Percentiles rank a stretch among this genome's conserved stretches.
Conservation (phyloP, 2,329 filamentous ascomycete species). For the Trichoderma cornu-damae region DNA sequence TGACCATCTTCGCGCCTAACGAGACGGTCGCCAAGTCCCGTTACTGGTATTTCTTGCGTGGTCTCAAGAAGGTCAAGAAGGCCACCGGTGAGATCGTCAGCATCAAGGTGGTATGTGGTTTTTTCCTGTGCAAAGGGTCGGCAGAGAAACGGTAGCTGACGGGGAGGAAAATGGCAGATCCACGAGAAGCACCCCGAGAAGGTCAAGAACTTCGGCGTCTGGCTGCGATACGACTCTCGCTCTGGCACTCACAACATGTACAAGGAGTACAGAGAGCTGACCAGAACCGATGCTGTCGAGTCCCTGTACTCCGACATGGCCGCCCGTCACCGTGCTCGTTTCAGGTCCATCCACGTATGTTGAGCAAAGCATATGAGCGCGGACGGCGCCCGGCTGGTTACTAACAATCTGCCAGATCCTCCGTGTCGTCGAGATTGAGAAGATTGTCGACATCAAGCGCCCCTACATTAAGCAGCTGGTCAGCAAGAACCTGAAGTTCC, state of each 20-base stretch:
- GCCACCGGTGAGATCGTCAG: constrained; percentile 98
- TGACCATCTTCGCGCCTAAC: constrained; percentile 99
- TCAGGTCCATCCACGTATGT: constrained; percentile 97
- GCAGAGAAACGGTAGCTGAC: constrained; percentile 14
- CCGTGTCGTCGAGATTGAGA: constrained; percentile 96
- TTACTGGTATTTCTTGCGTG: constrained; percentile 99
- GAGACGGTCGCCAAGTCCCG: constrained; percentile 97
- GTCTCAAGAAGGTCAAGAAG: constrained; percentile 99
- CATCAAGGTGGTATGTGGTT: constrained; percentile 73
- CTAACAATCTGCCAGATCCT: constrained; percentile 63
- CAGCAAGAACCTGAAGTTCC: constrained; percentile 93
- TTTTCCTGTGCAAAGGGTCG: neutral
- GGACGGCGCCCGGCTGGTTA: neutral
- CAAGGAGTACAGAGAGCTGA: constrained; percentile 99
- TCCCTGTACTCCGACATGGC: constrained; percentile 99
- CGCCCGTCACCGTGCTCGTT: constrained; percentile 91
- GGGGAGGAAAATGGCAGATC: constrained; percentile 56
- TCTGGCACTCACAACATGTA: constrained; percentile 99
- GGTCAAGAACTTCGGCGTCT: constrained; percentile 99
- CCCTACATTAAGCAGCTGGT: constrained; percentile 99
- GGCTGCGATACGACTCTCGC: constrained; percentile 99
- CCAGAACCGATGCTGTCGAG: constrained; percentile 90
- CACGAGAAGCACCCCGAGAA: constrained; percentile 98
- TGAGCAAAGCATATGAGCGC: constrained; percentile 3
- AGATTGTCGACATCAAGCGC: constrained; percentile 89